Conservation (phyloP, 106 monocot species). For the Phalaenopsis equestris region DNA sequence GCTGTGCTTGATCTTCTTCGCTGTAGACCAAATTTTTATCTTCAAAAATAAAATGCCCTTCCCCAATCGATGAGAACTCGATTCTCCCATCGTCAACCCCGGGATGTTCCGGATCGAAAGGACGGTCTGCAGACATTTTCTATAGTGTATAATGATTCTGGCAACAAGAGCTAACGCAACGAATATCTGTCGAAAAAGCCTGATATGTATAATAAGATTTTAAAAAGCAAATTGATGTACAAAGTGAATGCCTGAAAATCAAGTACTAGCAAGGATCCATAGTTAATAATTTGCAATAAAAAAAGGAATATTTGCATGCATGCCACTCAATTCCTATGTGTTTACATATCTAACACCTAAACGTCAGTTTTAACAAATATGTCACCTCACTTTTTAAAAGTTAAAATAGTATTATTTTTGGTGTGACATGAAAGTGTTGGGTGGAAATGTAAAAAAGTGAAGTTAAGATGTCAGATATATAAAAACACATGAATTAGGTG, state of each 20-base stretch:
- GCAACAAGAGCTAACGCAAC: background rate
- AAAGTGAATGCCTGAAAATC: background rate
- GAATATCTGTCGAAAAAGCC: background rate
- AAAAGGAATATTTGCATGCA: no score
- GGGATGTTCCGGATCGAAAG: slow-evolving; percentile 29
- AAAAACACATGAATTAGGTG: no score
- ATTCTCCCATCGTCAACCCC: slow-evolving; percentile 21
- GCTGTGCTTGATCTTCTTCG: slow-evolving; percentile 30
- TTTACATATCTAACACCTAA: no score
- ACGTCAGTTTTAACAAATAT: no score
- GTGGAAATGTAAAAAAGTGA: no score
- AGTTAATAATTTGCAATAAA: background rate
- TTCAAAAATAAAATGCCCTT: slow-evolving; percentile 44
- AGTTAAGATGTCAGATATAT: no score
- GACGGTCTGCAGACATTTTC: slow-evolving; percentile 24
- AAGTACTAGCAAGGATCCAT: background rate
- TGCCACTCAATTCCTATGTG: no score
- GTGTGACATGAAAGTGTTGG: no score
- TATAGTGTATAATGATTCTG: slow-evolving; percentile 5
- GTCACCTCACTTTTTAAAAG: no score
- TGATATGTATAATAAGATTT: background rate
- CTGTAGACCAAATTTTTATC: slow-evolving; percentile 29
- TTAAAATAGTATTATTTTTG: no score
- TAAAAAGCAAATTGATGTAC: background rate
- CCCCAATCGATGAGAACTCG: slow-evolving; percentile 35